phyloP scores from a whole-genome alignment of 2,329 filamentous ascomycete species.

The Penicillium sp. region DNA sequence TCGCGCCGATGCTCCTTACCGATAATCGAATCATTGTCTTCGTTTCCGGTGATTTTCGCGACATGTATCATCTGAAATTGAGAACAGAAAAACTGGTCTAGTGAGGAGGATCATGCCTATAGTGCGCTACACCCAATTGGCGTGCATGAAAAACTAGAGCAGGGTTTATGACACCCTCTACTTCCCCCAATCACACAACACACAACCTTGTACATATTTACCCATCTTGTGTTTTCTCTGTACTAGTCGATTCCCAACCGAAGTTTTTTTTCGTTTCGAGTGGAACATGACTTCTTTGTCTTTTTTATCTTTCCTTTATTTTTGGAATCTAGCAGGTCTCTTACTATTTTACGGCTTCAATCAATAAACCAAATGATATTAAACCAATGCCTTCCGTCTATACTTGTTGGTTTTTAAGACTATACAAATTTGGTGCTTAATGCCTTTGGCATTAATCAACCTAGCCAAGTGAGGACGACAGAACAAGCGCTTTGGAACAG shows the following conservation, averaged over 20 bases:
- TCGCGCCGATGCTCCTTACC: constrained; percentile 89
- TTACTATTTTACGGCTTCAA: constrained; percentile 15
- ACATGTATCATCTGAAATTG: background rate
- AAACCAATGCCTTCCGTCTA: background rate
- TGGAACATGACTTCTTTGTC: constrained; percentile 23
- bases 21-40: constrained; percentile 53
- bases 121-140: constrained; percentile 6
- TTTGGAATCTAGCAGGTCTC: constrained; percentile 27
- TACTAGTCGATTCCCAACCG: constrained; percentile 32
- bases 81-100: constrained; percentile 5
- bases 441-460: background rate
- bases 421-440: background rate
- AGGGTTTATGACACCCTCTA: constrained; percentile 15
- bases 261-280: constrained; percentile 14
- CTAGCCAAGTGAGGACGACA: background rate
- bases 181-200: constrained; percentile 11
- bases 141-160: constrained; percentile 19
- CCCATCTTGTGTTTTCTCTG: constrained; percentile 30
- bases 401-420: background rate
- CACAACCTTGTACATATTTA: constrained; percentile 33
- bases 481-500: constrained; percentile 8
- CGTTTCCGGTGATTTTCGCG: background rate
- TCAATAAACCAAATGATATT: constrained; percentile 8
- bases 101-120: constrained; percentile 5
- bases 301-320: constrained; percentile 30